Percentiles rank a stretch among this genome's conserved stretches.
phyloP scores from a whole-genome alignment of 495 filamentous ascomycete species.

The Neurospora sp. region DNA sequence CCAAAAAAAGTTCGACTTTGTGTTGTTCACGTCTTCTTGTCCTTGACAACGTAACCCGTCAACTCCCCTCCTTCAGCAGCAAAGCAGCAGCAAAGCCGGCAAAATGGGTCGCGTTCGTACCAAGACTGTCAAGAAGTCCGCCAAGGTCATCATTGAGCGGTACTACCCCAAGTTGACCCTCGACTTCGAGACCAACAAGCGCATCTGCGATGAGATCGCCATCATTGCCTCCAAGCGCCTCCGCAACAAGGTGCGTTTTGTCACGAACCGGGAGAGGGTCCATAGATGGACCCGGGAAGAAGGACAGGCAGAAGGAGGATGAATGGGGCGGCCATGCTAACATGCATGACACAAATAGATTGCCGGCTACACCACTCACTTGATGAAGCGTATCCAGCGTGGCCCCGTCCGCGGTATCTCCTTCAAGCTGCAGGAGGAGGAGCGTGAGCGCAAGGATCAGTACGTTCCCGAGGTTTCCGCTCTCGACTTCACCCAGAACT shows the following conservation, averaged over 20 bases:
- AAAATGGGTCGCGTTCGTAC: slow-evolving; percentile 96
- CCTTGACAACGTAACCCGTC: slow-evolving; percentile 1
- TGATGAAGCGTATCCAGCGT: slow-evolving; percentile 98
- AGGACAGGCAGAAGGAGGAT: background rate
- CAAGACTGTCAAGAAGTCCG: slow-evolving; percentile 99
- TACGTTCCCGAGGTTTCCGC: slow-evolving; percentile 98
- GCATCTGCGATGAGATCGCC: slow-evolving; percentile 99
- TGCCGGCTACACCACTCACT: slow-evolving; percentile 94
- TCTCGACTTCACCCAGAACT: slow-evolving; percentile 88
- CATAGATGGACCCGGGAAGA: background rate
- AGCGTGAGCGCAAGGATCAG: slow-evolving; percentile 99
- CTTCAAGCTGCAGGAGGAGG: slow-evolving; percentile 99
- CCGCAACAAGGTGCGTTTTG: slow-evolving; percentile 76
- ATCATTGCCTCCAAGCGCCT: slow-evolving; percentile 97
- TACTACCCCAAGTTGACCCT: slow-evolving; percentile 98
- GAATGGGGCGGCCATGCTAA: slow-evolving; percentile 4
- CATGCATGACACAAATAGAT: slow-evolving; percentile 47
- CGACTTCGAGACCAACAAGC: slow-evolving; percentile 99
- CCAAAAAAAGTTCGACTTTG: background rate
- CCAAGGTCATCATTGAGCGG: slow-evolving; percentile 99
- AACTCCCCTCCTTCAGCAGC: slow-evolving; percentile 9
- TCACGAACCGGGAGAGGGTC: background rate
- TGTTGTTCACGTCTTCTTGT: background rate
- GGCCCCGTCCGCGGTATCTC: slow-evolving; percentile 99
- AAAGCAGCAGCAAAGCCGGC: slow-evolving; percentile 41